These are phyloP conservation scores for Colletotrichum camelliae DNA, from an alignment of 2,329 filamentous ascomycete genomes.

Conservation along the genomic window DNA sequence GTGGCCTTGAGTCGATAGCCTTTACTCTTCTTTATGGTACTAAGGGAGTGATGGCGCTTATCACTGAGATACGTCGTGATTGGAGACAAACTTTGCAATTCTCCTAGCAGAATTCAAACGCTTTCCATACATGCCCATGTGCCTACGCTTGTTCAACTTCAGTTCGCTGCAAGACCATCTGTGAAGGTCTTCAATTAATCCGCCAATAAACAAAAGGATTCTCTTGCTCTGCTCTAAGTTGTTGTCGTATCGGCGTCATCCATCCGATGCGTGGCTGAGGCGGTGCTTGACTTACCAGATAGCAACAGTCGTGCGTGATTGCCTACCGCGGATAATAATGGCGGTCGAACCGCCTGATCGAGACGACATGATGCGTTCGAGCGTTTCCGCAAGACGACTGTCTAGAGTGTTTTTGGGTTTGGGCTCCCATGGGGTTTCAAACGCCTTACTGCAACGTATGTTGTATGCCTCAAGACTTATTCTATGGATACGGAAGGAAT, in stretches of 20 bases:
- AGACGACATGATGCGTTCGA: not conserved
- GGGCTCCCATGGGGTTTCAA: not conserved
- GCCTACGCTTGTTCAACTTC: not conserved
- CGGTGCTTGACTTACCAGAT: not conserved
- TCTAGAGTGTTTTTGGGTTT: not conserved
- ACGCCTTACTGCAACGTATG: not conserved
- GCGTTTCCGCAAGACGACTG: not conserved
- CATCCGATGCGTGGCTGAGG: not conserved
- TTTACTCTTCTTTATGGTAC: not conserved
- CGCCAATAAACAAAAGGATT: not conserved
- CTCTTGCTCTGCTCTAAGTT: not conserved
- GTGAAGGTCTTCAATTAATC: not conserved
- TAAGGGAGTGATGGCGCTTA: not conserved
- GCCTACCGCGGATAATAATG: not conserved
- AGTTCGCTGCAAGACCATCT: not conserved
- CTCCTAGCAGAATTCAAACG: not conserved
- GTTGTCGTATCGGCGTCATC: not conserved
- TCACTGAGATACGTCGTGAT: too few relatives aligned
- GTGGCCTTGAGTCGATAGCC: not conserved
- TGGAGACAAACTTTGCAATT: not conserved
- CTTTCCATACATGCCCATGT: not conserved
- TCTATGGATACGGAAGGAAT: not conserved
- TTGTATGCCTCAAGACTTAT: not conserved
- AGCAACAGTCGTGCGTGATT: not conserved
- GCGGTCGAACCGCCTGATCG: not conserved